Evolutionary conservation across 768 basidiomycete genomes (phyloP), one percentile per base, ranked within the genome.

Genomic region (Boletus vinaceobasis): DNA sequence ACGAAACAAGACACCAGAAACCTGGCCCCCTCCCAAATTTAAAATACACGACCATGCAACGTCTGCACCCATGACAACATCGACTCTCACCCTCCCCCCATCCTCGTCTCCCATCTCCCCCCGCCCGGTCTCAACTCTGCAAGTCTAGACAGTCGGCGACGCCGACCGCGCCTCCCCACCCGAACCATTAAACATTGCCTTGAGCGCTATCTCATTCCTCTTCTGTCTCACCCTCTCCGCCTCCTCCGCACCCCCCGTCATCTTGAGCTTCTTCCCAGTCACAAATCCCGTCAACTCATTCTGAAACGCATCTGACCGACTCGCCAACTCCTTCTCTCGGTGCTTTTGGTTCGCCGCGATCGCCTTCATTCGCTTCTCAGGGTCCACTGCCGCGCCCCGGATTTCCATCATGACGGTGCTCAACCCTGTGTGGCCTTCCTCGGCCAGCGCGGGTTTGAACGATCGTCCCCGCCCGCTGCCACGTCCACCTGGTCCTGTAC

Each of bases 181-280:
- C 7, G 66, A 60, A 31, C 56, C 56, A 33, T 68, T 79, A 67
- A 94, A 94, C 91, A 98, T 96, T 31, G 90, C 89, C 75, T 88
- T 93, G 60, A 98, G 73, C 21, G 91, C 86, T 74, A 84, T 71
- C 50, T 94, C 93, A 66, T 90, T 92, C 71, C 85, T 78, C 68
- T 83, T 84, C 77, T 93, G 88, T 62, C 95, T 77, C 61, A 95
- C 79, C 53, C 96, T 79, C 74, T 99, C 96, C 23, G 76, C 81
- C 74, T 96, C 93, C 70, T 95, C 92, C 23, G 92, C 88, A 14
- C 93, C 95, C 27, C 95, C 96, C 17, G 95, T 99, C 90, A 93
- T 88, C 78, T 85, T 91, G 69, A 99, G 73, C 75, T 88, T 94
- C 78, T 89, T 90, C 57, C 85, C 83, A 5, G 75, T 79, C 49